These are phyloP conservation scores for Raphanus sativus DNA, from an alignment of 345 rosid species.

Conservation along the genomic window DNA sequence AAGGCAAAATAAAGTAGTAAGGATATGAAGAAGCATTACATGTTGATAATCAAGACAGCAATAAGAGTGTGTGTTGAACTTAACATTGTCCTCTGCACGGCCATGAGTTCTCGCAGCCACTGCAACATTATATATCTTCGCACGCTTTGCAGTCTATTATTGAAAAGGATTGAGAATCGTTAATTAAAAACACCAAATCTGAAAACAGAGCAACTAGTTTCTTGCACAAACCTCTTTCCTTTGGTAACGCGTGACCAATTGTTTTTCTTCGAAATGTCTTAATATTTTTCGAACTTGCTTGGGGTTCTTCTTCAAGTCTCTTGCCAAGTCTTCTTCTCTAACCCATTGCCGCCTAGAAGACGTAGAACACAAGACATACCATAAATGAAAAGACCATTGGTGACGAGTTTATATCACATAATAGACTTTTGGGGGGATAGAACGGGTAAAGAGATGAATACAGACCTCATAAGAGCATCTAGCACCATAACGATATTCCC, in stretches of 20 bases:
- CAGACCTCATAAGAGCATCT: constrained; percentile 74
- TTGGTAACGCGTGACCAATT: constrained; percentile 68
- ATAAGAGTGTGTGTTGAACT: constrained; percentile 83
- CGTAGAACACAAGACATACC: neutral
- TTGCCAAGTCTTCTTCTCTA: constrained; percentile 94
- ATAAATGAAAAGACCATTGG: neutral
- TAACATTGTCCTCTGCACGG: constrained; percentile 82
- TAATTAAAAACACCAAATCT: neutral
- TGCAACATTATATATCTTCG: constrained; percentile 74
- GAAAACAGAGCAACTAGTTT: neutral
- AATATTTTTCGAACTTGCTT: constrained; percentile 80
- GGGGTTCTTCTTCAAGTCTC: constrained; percentile 70
- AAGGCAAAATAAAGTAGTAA: neutral
- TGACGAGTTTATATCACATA: neutral
- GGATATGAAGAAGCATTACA: constrained; percentile 42
- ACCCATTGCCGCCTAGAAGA: constrained; percentile 79
- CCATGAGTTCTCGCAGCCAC: constrained; percentile 70
- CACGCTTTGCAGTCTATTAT: constrained; percentile 79
- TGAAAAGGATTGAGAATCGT: constrained; percentile 19
- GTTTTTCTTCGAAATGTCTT: constrained; percentile 76
- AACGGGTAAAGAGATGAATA: constrained; percentile 4
- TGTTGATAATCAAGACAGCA: constrained; percentile 90
- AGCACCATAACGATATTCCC: constrained; percentile 85
- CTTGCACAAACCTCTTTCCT: constrained; percentile 71
- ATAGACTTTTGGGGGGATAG: neutral